These are phyloP conservation scores for Dendrobium nobile DNA, from an alignment of 106 monocot species.

Conservation along the genomic window DNA sequence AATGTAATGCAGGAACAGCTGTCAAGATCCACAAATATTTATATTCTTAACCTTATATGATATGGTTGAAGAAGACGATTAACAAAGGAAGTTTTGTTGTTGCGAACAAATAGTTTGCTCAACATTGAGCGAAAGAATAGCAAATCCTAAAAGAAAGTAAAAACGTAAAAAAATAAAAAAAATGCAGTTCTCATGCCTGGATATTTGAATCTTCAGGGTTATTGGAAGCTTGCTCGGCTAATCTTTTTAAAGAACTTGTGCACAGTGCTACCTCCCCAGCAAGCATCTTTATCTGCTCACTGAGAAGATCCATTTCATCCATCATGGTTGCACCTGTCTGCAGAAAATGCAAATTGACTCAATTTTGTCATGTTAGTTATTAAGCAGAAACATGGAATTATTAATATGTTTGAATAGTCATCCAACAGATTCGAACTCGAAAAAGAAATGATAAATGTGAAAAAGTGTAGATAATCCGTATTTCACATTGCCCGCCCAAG, in stretches of 20 bases:
- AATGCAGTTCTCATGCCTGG: conserved; percentile 40
- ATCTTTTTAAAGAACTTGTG: conserved; percentile 85
- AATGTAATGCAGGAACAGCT: too few species aligned
- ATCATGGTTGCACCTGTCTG: conserved; percentile 86
- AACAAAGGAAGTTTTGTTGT: not conserved
- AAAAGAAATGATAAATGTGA: not conserved
- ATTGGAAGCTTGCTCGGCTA: conserved; percentile 64
- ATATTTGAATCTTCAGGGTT: conserved; percentile 74
- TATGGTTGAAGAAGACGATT: not conserved
- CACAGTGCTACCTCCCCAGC: conserved; percentile 87
- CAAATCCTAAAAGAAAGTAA: not conserved
- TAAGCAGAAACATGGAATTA: not conserved
- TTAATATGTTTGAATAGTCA: not conserved
- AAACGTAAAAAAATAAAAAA: not conserved
- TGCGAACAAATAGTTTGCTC: not conserved
- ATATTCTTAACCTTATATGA: not conserved
- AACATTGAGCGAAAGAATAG: not conserved
- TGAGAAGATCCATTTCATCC: conserved; percentile 94
- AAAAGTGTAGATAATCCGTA: not conserved
- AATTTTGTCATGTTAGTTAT: not conserved
- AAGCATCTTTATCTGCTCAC: conserved; percentile 92
- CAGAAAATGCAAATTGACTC: conserved; percentile 2
- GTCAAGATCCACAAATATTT: too few species aligned
- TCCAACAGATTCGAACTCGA: not conserved
- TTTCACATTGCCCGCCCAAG: not conserved